Evolutionary conservation across 345 rosid species (phyloP).

Genomic region (Dipteronia dyeriana): DNA sequence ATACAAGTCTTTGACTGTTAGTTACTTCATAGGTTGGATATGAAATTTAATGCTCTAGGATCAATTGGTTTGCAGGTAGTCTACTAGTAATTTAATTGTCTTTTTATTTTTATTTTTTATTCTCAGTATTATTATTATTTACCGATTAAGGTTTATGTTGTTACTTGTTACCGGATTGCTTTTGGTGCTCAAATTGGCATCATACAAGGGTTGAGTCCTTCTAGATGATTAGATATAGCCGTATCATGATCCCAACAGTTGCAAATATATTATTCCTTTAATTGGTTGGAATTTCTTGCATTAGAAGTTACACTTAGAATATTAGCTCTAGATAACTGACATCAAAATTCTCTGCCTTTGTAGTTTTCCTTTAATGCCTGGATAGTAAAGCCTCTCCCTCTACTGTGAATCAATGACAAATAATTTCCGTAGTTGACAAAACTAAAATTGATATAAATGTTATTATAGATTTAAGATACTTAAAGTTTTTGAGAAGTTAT

Average conservation of each 20-base stretch:
- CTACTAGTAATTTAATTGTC: background rate
- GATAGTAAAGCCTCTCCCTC: background rate
- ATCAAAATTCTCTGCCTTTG: background rate
- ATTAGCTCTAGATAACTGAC: constrained; percentile 3
- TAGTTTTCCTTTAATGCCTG: background rate
- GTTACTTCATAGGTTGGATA: constrained; percentile 9
- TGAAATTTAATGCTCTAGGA: constrained; percentile 9
- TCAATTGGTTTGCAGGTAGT: background rate
- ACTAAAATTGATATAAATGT: background rate
- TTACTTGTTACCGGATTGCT: background rate
- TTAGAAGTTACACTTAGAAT: background rate
- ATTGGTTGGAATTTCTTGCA: constrained; percentile 8
- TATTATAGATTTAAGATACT: background rate
- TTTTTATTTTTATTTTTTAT: no score
- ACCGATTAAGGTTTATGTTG: background rate
- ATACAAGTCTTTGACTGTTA: constrained; percentile 14
- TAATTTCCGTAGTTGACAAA: background rate
- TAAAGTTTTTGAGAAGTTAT: background rate
- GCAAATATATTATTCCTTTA: background rate
- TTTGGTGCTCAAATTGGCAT: constrained; percentile 21
- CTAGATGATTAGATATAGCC: background rate
- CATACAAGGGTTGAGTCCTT: background rate
- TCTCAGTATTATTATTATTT: background rate
- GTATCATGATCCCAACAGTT: constrained; percentile 2
- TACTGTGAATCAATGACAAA: background rate